Conservation (phyloP, 2,329 filamentous ascomycete genomes). For the Aspergillus sp. region DNA sequence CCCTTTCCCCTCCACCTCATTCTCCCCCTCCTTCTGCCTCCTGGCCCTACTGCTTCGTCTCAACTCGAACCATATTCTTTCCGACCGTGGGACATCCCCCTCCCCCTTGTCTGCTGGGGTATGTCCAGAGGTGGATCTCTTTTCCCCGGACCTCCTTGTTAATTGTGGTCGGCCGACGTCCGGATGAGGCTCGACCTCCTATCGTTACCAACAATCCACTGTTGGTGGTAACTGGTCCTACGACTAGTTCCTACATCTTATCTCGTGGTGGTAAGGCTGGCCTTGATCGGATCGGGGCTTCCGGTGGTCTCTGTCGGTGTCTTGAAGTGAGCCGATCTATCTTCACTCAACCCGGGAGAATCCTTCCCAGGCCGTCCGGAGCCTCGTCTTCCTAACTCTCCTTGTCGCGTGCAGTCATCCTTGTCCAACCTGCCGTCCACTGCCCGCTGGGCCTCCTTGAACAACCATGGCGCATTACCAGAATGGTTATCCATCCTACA, state of each 20-base stretch:
- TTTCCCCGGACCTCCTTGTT: conserved; percentile 1
- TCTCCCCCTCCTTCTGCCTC: neutral
- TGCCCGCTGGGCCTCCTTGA: conserved; percentile 7
- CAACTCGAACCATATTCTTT: neutral
- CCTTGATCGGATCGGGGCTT: neutral
- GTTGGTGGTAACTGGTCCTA: neutral
- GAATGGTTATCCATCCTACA: conserved; percentile 53
- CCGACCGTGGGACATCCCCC: neutral
- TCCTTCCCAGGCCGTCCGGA: neutral
- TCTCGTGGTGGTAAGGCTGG: neutral
- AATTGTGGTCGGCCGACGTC: conserved; percentile 6
- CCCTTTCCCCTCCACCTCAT: neutral
- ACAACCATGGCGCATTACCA: conserved; percentile 58
- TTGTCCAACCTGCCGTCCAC: neutral
- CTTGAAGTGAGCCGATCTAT: conserved; percentile 1
- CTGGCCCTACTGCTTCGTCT: neutral
- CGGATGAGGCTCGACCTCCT: conserved; percentile 8
- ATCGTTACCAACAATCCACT: conserved; percentile 6
- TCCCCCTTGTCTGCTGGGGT: conserved; percentile 1
- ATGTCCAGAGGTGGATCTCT: conserved; percentile 8
- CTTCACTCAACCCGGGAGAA: neutral
- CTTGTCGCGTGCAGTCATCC: conserved; percentile 3
- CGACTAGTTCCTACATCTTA: neutral
- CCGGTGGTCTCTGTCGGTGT: neutral
- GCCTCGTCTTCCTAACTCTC: neutral